phyloP scores from a whole-genome alignment of 2,329 filamentous ascomycete genomes.

The Colletotrichum limetticola region DNA sequence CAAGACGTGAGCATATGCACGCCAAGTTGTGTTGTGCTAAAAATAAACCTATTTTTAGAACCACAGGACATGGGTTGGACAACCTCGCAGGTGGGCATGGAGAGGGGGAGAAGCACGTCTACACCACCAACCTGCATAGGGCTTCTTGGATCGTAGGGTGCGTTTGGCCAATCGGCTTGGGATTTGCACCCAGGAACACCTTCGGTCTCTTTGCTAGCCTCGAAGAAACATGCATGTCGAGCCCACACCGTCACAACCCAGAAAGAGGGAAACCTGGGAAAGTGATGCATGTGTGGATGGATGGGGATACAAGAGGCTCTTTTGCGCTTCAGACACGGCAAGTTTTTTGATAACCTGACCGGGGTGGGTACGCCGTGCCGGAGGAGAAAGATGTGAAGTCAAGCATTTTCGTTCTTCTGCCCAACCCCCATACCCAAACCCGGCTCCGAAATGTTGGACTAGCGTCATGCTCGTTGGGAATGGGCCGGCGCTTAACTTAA shows the following conservation, averaged over 20 bases:
- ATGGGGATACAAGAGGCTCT: not conserved
- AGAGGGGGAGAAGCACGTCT: not conserved
- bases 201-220: conserved; percentile 2
- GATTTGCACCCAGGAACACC: conserved; percentile 14
- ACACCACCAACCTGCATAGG: not conserved
- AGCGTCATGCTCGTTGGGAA: conserved; percentile 19
- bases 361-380: not conserved
- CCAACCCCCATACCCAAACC: not conserved
- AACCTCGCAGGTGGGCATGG: not conserved
- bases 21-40: conserved; percentile 16
- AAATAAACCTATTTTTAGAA: conserved; percentile 36
- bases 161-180: conserved; percentile 22
- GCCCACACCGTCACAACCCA: conserved; percentile 25
- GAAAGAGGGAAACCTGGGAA: not conserved
- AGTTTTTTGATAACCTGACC: not conserved
- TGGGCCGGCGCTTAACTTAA: conserved; percentile 29
- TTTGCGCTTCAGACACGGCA: not conserved
- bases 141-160: not conserved
- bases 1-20: not conserved
- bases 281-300: not conserved
- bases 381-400: not conserved
- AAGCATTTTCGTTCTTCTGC: not conserved
- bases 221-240: conserved; percentile 26
- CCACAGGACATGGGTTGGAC: not conserved
- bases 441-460: not conserved